Percentiles rank a stretch among this genome's conserved stretches.
Conservation (phyloP, 2,329 filamentous ascomycete genomes). For the Fusarium subtropicale region DNA sequence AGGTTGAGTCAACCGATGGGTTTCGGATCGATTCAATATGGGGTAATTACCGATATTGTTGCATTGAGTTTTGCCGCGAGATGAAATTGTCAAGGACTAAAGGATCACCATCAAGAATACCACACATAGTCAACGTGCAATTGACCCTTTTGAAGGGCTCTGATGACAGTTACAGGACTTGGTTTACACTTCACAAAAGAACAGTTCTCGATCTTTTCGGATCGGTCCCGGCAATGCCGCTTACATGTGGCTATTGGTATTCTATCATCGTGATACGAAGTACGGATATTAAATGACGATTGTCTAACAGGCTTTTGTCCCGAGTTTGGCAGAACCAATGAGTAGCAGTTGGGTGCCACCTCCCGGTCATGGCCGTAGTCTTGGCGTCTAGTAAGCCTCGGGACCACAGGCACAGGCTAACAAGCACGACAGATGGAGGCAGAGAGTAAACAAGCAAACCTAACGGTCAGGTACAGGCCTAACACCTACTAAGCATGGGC, state of each 20-base stretch:
- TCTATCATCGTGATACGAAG: constrained; percentile 15
- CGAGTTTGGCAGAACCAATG: constrained; percentile 29
- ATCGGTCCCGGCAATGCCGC: constrained; percentile 4
- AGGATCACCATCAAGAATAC: background rate
- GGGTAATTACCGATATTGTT: constrained; percentile 19
- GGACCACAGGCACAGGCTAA: constrained; percentile 25
- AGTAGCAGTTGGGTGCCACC: constrained; percentile 18
- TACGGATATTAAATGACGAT: constrained; percentile 35
- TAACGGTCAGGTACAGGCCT: constrained; percentile 28
- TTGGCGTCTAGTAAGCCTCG: constrained; percentile 40
- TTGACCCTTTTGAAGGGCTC: background rate
- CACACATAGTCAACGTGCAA: background rate
- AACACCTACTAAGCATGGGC: background rate
- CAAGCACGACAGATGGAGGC: constrained; percentile 11
- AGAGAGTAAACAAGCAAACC: constrained; percentile 18
- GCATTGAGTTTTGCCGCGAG: background rate
- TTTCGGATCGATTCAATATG: constrained; percentile 19
- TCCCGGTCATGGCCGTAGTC: constrained; percentile 24
- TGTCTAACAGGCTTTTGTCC: constrained; percentile 13
- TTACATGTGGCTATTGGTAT: background rate
- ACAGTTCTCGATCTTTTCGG: background rate
- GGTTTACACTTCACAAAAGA: background rate
- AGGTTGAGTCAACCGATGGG: background rate
- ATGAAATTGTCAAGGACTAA: constrained; percentile 21
- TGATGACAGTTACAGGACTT: background rate